A percentile compares a stretch with the other conserved stretches of the same genome.
Evolutionary conservation across 768 basidiomycete species (phyloP).

Genomic region (Hericium rajendrae): DNA sequence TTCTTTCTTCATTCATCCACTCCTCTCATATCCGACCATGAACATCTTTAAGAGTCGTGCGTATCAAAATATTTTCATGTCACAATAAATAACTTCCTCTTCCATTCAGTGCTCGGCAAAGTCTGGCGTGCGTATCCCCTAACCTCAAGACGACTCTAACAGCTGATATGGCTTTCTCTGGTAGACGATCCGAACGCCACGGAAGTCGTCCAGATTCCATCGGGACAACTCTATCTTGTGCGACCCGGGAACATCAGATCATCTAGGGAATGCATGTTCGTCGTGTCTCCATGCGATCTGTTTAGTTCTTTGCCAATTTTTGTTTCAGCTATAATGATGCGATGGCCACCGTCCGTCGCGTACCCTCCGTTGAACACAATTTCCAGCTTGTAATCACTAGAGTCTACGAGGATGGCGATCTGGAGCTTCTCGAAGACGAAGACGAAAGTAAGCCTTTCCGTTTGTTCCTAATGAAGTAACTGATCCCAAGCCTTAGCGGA

Average conservation of each 20-base stretch:
- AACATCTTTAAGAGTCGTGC: conserved; percentile 77
- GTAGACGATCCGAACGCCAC: conserved; percentile 89
- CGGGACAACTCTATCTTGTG: conserved; percentile 85
- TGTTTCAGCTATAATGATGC: conserved; percentile 81
- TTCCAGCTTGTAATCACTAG: conserved; percentile 93
- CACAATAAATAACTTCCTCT: conserved; percentile 16
- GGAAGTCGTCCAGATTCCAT: conserved; percentile 90
- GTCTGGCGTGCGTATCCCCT: conserved; percentile 76
- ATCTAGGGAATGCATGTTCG: conserved; percentile 95
- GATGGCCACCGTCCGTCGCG: conserved; percentile 85
- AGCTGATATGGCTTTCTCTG: conserved; percentile 19
- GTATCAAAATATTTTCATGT: neutral
- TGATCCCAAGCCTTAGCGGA: conserved; percentile 48
- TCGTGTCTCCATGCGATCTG: conserved; percentile 6
- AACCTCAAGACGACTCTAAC: neutral
- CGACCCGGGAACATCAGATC: conserved; percentile 87
- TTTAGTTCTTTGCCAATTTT: neutral
- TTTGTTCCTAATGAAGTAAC: neutral
- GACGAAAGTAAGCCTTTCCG: conserved; percentile 56
- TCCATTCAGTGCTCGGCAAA: conserved; percentile 65
- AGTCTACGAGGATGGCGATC: conserved; percentile 95
- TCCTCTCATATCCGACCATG: conserved; percentile 38
- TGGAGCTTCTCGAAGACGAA: conserved; percentile 89
- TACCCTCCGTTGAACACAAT: conserved; percentile 65
- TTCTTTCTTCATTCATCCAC: conserved; percentile 3